These are phyloP conservation scores for Fusarium chuoi DNA, from an alignment of 2,329 filamentous ascomycete species.

Conservation along the genomic window DNA sequence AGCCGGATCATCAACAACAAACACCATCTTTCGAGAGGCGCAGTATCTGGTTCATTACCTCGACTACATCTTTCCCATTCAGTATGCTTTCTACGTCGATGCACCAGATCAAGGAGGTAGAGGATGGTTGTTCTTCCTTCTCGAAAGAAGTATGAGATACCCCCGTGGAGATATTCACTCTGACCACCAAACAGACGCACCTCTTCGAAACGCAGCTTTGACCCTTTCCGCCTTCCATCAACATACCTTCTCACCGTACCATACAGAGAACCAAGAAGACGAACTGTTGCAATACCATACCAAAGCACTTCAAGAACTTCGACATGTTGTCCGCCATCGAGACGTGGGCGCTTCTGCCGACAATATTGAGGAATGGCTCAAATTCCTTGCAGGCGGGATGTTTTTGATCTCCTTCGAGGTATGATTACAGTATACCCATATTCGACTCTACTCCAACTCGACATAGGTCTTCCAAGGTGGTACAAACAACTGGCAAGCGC, in stretches of 20 bases:
- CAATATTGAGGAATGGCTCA: conserved; percentile 36
- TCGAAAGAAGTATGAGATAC: neutral
- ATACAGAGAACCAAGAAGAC: conserved; percentile 31
- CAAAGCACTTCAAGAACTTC: conserved; percentile 40
- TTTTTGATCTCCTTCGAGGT: conserved; percentile 45
- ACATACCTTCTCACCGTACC: conserved; percentile 32
- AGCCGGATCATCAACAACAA: neutral
- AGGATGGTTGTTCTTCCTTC: conserved; percentile 43
- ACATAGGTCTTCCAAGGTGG: conserved; percentile 36
- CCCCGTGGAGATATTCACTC: fast-evolving
- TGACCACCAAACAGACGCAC: conserved; percentile 20
- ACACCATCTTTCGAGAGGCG: conserved; percentile 37
- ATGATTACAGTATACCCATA: neutral
- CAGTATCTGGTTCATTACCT: conserved; percentile 45
- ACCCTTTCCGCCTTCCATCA: conserved; percentile 44
- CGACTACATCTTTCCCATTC: conserved; percentile 44
- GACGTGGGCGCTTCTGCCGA: conserved; percentile 13
- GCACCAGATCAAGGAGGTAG: conserved; percentile 40
- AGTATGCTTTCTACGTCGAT: conserved; percentile 43
- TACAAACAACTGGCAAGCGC: conserved; percentile 33
- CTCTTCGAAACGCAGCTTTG: conserved; percentile 41
- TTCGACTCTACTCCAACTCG: fast-evolving
- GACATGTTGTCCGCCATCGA: conserved; percentile 27
- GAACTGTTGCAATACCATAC: conserved; percentile 41
- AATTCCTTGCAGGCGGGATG: conserved; percentile 41